phyloP scores from a whole-genome alignment of 495 filamentous ascomycete species.

The Tetracladium marchalianum region DNA sequence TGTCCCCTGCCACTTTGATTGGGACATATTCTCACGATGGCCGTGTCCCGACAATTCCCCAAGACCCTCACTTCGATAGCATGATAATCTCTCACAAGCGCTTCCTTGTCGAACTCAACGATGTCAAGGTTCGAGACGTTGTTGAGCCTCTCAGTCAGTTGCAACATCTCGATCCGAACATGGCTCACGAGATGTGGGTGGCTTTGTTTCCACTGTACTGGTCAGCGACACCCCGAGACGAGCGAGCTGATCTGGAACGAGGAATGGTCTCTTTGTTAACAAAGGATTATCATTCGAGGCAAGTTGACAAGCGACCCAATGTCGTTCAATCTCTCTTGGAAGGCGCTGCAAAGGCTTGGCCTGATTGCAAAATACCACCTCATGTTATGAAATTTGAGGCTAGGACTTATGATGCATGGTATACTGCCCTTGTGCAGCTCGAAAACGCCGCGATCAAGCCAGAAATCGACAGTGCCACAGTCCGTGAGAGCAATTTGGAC shows the following conservation, averaged over 20 bases:
- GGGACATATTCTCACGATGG: conserved; percentile 59
- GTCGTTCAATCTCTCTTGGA: conserved; percentile 86
- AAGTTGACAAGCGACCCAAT: conserved; percentile 88
- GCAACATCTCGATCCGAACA: conserved; percentile 74
- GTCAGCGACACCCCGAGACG: conserved; percentile 78
- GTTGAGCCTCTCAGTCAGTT: conserved; percentile 89
- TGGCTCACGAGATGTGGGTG: conserved; percentile 84
- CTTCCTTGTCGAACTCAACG: conserved; percentile 74
- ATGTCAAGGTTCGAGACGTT: conserved; percentile 76
- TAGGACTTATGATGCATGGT: conserved; percentile 91
- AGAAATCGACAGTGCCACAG: conserved; percentile 67
- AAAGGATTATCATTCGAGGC: conserved; percentile 88
- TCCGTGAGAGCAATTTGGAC: conserved; percentile 90
- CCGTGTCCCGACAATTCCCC: conserved; percentile 60
- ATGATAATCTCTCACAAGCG: conserved; percentile 67
- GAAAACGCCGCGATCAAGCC: conserved; percentile 79
- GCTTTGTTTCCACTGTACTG: conserved; percentile 85
- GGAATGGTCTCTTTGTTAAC: conserved; percentile 79
- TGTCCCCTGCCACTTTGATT: conserved; percentile 60
- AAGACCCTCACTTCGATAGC: conserved; percentile 70
- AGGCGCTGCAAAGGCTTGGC: conserved; percentile 69
- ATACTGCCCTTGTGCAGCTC: conserved; percentile 72
- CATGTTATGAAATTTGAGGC: conserved; percentile 92
- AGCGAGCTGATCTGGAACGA: conserved; percentile 82
- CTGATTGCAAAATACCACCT: conserved; percentile 82